Conservation (phyloP, 1,139 yeast species). For the Nakaseomyces sp. region DNA sequence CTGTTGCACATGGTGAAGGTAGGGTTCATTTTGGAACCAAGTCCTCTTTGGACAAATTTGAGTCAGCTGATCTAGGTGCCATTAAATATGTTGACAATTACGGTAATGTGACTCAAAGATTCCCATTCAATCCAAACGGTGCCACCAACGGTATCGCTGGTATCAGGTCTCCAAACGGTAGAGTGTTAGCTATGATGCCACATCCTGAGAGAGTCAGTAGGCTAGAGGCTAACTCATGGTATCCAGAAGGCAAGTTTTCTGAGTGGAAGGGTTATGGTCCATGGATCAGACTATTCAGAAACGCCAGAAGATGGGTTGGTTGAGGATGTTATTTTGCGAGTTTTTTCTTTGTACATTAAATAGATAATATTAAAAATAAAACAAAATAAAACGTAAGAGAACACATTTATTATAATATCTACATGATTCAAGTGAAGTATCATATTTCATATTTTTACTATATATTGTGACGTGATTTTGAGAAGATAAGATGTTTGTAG, state of each 20-base stretch:
- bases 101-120: slow-evolving; percentile 70
- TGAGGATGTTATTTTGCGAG: slow-evolving; percentile 7
- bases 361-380: not conserved
- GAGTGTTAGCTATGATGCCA: slow-evolving; percentile 98
- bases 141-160: slow-evolving; percentile 92
- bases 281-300: slow-evolving; percentile 89
- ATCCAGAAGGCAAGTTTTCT: slow-evolving; percentile 59
- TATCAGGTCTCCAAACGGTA: slow-evolving; percentile 79
- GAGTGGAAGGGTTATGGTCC: slow-evolving; percentile 77
- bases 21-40: slow-evolving; percentile 55
- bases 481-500: too few relatives aligned
- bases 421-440: too few relatives aligned
- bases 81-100: slow-evolving; percentile 84
- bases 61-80: slow-evolving; percentile 47
- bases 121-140: slow-evolving; percentile 96
- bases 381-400: not conserved
- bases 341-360: not conserved
- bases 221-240: slow-evolving; percentile 84
- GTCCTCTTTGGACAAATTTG: slow-evolving; percentile 38
- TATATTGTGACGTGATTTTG: too few relatives aligned
- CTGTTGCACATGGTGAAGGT: slow-evolving; percentile 99
- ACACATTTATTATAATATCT: too few relatives aligned
- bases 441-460: not conserved
- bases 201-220: slow-evolving; percentile 96
- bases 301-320: slow-evolving; percentile 92